Evolutionary conservation across 805 yeast species (phyloP), one percentile per base, ranked within the genome.

Genomic region (Teunomyces lycoperdinae): DNA sequence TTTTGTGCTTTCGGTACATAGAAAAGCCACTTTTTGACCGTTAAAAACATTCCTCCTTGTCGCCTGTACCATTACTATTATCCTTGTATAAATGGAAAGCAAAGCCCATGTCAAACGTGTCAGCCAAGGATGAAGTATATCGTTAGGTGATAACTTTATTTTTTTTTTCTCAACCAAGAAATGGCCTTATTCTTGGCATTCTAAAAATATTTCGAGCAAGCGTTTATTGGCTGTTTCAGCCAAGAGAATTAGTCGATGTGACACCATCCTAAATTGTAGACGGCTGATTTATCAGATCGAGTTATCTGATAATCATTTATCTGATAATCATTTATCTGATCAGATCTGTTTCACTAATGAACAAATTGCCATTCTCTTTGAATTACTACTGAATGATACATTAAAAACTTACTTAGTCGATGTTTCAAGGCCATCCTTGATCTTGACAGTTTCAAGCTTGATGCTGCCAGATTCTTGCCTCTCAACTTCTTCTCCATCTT

Each of bases 391-490:
- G 14, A 13, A 32, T 32, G 16, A 13, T 32, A 32, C 17, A n/a
- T 32, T 32, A 32, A 13, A 32, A 13, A 32, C 9, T 20, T 38
- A 26, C 41, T 38, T 38, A 13, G 41, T 24, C 3, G 17, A 9
- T n/a, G 41, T 24, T 38, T 38, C 41, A n/a, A 35, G 41, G 9
- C 41, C 39, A 7, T 35, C 41, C 9, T 38, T 26, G 28, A 38
- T 24, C 41, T 38, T 24, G 30, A 38, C 27, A 26, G 41, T n/a
- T n/a, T 38, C 41, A 26, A 38, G 41, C 30, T 38, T 38, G 30
- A 38, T 38, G 11, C 41, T 38, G 41, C 41, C 41, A 3, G 41
- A 38, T 38, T 38, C 41, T 24, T 38, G 41, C 29, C 33, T 40
- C 17, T 40, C 43, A 27, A 40, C 43, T 16, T 40, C 33, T 28